Evolutionary conservation across 1,284 basidiomycete genomes (phyloP), one percentile per base, ranked within the genome.

Genomic region (Moesziomyces sp.): DNA sequence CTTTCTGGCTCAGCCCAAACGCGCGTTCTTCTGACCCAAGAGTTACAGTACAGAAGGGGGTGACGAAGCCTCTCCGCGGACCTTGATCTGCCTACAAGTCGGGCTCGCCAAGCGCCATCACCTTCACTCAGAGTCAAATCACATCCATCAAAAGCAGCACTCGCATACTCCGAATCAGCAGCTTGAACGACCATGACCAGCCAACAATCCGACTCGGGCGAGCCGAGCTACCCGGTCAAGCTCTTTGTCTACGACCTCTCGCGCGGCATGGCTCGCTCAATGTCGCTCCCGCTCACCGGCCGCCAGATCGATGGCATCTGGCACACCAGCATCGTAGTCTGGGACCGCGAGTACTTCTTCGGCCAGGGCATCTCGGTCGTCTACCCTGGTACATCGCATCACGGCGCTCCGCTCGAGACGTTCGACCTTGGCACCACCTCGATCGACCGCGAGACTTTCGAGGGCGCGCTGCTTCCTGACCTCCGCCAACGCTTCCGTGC

Each of bases 171-270:
- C 26, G 26, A 5, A 28, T 28, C 30, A 11, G 30, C 9, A 34
- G 30, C 9, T 11, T 13, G 3, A 34, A 4, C 11, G 19, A 57
- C 18, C 6, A 68, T 68, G 59, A 14, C 59, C 8, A 28, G 38
- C 8, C 18, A 40, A 7, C 58, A 61, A 11, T 5, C 51, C 30
- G 30, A 34, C 3, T 5, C 10, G 28, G 50, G 62, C 6, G 65
- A 68, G 34, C 57, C 26, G n/a, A 46, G 55, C 14, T 55, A 57
- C 26, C 57, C 71, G 1, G 71, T 74, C 58, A 55, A 91, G 78
- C 88, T 97, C 42, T 94, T 94, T 80, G 90, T 96, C 0, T 97
- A 97, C 84, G 94, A 97, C 83, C 89, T 95, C 58, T 93, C 90
- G 81, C 89, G 91, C 26, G 93, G 93, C 46, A 87, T 95, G 77